These are phyloP conservation scores for Pistacia integerrima DNA, from an alignment of 345 rosid genomes.

Conservation along the genomic window DNA sequence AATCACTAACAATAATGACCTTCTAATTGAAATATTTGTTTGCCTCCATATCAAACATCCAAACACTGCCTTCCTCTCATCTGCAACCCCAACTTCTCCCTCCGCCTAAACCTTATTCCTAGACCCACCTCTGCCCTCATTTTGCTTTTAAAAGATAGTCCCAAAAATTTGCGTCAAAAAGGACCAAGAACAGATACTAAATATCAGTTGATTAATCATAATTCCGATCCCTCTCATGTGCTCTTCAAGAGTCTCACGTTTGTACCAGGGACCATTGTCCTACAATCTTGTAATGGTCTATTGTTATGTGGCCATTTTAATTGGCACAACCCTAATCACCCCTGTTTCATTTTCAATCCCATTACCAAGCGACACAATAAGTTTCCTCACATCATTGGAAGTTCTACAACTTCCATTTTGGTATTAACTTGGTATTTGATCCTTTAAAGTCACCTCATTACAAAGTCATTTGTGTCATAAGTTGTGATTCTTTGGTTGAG, in stretches of 20 bases:
- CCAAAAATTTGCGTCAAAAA: too few relatives aligned
- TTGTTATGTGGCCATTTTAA: not conserved
- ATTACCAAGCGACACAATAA: too few relatives aligned
- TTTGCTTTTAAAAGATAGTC: too few relatives aligned
- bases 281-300: not conserved
- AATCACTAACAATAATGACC: slow-evolving; percentile 29
- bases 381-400: too few relatives aligned
- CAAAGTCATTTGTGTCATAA: slow-evolving; percentile 5
- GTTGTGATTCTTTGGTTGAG: not conserved
- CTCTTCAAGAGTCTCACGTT: not conserved
- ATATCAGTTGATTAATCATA: not conserved
- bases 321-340: not conserved
- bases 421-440: too few relatives aligned
- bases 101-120: too few relatives aligned
- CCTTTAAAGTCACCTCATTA: too few relatives aligned
- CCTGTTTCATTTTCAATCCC: too few relatives aligned
- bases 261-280: not conserved
- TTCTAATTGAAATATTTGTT: slow-evolving; percentile 30
- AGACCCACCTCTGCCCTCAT: too few relatives aligned
- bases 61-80: slow-evolving; percentile 37
- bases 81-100: not conserved
- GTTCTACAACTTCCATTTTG: too few relatives aligned
- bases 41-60: slow-evolving; percentile 30
- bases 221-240: not conserved
- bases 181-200: not conserved